Percentiles rank a stretch among this genome's conserved stretches.
Evolutionary conservation across 139 green algal species (phyloP).

Genomic region (Auxenochlorella protothecoides): DNA sequence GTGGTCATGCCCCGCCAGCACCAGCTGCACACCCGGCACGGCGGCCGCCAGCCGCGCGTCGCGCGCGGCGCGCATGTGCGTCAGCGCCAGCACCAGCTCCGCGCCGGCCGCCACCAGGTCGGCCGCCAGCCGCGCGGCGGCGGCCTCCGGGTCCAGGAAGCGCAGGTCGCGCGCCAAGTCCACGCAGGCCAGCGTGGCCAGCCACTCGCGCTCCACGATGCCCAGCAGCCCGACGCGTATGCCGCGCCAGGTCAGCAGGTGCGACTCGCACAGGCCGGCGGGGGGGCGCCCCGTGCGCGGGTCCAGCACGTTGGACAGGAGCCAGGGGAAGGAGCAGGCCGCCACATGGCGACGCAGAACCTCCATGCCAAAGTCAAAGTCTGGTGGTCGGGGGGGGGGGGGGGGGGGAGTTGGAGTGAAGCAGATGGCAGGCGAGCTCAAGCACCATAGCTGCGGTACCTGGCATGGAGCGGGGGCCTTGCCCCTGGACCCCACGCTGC

Average conservation of each 20-base stretch:
- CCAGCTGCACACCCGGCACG: slow-evolving; percentile 51
- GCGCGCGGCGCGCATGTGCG: slow-evolving; percentile 71
- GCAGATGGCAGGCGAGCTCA: neutral
- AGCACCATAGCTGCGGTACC: too few species aligned
- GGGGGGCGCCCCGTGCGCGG: slow-evolving; percentile 32
- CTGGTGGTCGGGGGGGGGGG: neutral
- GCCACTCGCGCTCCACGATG: slow-evolving; percentile 59
- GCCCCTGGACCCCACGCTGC: too few species aligned
- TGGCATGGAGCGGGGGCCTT: too few species aligned
- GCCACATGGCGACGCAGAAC: slow-evolving; percentile 37
- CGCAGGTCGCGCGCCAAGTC: too few species aligned
- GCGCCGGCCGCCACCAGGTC: slow-evolving; percentile 10
- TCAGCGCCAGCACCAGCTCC: slow-evolving; percentile 64
- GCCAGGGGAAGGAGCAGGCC: slow-evolving; percentile 62
- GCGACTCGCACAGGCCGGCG: slow-evolving; percentile 3
- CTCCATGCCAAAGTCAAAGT: slow-evolving; percentile 28
- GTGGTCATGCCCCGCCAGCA: slow-evolving; percentile 73
- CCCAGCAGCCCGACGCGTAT: slow-evolving; percentile 54
- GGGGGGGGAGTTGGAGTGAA: neutral
- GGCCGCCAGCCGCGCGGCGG: too few species aligned
- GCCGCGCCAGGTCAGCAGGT: slow-evolving; percentile 24
- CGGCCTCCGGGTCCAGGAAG: too few species aligned
- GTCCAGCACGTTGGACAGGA: slow-evolving; percentile 68
- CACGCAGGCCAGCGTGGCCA: too few species aligned
- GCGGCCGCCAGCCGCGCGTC: slow-evolving; percentile 39